Conservation (phyloP, 805 yeast species). For the Wickerhamiella sorbophila region DNA sequence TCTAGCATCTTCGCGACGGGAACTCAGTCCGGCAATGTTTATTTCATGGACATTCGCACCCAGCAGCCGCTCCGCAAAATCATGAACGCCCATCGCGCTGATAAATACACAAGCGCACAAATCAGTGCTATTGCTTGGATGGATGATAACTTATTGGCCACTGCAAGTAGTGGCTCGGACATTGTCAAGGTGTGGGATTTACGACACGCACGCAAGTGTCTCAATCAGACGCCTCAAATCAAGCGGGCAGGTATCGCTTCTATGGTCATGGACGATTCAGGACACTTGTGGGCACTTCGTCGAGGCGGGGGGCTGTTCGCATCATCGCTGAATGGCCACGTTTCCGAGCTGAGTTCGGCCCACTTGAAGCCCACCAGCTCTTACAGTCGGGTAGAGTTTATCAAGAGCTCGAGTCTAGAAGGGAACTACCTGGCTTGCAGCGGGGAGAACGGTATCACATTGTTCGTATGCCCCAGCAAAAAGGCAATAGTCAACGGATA, state of each 20-base stretch:
- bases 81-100: neutral
- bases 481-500: neutral
- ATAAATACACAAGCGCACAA: neutral
- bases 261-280: conserved; percentile 9
- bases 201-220: conserved; percentile 9
- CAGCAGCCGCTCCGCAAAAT: neutral
- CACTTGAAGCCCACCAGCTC: conserved; percentile 12
- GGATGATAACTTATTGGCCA: conserved; percentile 10
- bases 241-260: conserved; percentile 13
- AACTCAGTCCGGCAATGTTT: neutral
- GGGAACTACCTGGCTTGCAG: conserved; percentile 14
- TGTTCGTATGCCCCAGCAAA: conserved; percentile 11
- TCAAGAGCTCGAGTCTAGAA: conserved; percentile 6
- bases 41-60: neutral
- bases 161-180: conserved; percentile 13
- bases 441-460: conserved; percentile 9
- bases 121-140: conserved; percentile 18
- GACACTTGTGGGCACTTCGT: conserved; percentile 17
- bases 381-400: conserved; percentile 11
- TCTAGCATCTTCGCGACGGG: neutral
- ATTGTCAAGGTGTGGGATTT: conserved; percentile 21
- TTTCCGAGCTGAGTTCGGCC: conserved; percentile 5
- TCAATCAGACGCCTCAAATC: conserved; percentile 4
- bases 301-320: conserved; percentile 10
- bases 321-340: neutral